phyloP scores from a whole-genome alignment of 2,329 filamentous ascomycete genomes.

The Talaromyces funiculosus region DNA sequence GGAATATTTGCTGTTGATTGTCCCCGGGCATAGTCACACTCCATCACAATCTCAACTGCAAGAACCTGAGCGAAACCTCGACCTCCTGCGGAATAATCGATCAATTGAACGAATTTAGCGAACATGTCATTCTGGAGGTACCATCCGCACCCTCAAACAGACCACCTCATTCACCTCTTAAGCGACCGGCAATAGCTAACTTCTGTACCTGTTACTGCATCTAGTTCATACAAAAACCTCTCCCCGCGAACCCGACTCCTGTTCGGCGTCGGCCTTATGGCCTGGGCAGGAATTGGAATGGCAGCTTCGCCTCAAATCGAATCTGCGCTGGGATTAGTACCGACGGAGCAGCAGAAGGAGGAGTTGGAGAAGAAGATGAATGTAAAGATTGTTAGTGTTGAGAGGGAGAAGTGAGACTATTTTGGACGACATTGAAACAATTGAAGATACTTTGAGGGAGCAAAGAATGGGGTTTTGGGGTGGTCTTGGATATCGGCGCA shows the following conservation, averaged over 20 bases:
- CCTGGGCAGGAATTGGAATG: constrained; percentile 70
- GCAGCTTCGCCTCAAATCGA: constrained; percentile 68
- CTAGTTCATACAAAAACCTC: constrained; percentile 65
- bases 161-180: too few species aligned
- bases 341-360: constrained; percentile 67
- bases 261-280: constrained; percentile 68
- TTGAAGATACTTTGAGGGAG: too few species aligned
- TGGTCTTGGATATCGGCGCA: too few species aligned
- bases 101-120: not conserved
- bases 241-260: constrained; percentile 63
- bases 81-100: not conserved
- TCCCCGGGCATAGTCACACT: not conserved
- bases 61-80: not conserved
- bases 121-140: constrained; percentile 39
- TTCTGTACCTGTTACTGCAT: not conserved
- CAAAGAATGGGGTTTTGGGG: too few species aligned
- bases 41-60: not conserved
- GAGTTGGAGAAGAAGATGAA: constrained; percentile 49
- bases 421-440: too few species aligned
- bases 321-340: constrained; percentile 64
- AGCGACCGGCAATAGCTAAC: not conserved
- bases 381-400: constrained; percentile 29
- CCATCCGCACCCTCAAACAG: too few species aligned
- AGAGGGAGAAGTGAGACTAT: constrained; percentile 21
- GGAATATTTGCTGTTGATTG: not conserved